A percentile compares a stretch with the other conserved stretches of the same genome.
phyloP scores from a whole-genome alignment of 2,329 filamentous ascomycete species.

The Fusarium sp. region DNA sequence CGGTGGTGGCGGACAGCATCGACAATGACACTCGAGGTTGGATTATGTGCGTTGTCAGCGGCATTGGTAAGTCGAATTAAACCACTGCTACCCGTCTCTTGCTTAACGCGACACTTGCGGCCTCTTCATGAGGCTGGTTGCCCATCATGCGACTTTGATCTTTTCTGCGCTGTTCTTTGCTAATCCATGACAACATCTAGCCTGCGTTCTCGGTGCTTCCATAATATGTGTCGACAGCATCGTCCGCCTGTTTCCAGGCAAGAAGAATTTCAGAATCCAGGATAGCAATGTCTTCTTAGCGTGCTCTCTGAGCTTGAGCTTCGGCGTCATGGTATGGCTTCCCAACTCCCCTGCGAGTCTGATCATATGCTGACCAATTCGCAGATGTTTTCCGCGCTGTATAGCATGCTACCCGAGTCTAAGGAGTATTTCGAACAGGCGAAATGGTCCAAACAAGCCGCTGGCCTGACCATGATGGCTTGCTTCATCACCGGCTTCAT shows the following conservation, averaged over 20 bases:
- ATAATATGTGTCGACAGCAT: slow-evolving; percentile 90
- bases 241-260: slow-evolving; percentile 77
- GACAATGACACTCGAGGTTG: slow-evolving; percentile 91
- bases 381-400: slow-evolving; percentile 90
- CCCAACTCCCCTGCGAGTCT: no score
- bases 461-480: slow-evolving; percentile 75
- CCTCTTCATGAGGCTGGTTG: not conserved
- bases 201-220: slow-evolving; percentile 79
- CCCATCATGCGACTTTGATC: not conserved
- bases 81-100: not conserved
- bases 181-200: slow-evolving; percentile 44
- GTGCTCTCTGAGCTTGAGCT: slow-evolving; percentile 89
- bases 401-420: slow-evolving; percentile 91
- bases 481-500: slow-evolving; percentile 80
- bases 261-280: slow-evolving; percentile 85
- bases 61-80: slow-evolving; percentile 65
- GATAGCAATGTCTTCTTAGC: slow-evolving; percentile 91
- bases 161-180: not conserved
- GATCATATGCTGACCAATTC: slow-evolving; percentile 16
- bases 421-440: slow-evolving; percentile 80
- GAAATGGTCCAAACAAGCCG: slow-evolving; percentile 73
- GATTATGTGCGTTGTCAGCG: slow-evolving; percentile 90
- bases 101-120: not conserved
- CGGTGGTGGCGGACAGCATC: slow-evolving; percentile 53
- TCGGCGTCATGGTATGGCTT: slow-evolving; percentile 88